phyloP scores from a whole-genome alignment of 257 asterid species.

The Przewalskia tangutica region DNA sequence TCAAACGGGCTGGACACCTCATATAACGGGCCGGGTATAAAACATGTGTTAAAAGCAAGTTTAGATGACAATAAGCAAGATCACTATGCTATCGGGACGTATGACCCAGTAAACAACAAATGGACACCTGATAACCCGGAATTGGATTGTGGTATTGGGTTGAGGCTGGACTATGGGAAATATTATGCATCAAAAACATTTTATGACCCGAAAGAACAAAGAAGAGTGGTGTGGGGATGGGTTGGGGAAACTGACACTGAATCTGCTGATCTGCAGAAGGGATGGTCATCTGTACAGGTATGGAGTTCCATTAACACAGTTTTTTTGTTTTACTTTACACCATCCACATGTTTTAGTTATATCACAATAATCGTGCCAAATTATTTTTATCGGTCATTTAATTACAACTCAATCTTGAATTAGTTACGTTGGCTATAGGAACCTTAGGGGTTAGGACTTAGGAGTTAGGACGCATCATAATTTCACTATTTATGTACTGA shows the following conservation, averaged over 20 bases:
- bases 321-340: not conserved
- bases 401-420: not conserved
- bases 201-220: constrained; percentile 42
- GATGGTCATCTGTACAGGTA: constrained; percentile 76
- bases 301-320: not conserved
- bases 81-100: constrained; percentile 56
- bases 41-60: constrained; percentile 68
- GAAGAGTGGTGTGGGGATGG: constrained; percentile 87
- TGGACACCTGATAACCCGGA: constrained; percentile 67
- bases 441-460: not conserved
- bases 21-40: constrained; percentile 45
- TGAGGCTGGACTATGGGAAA: constrained; percentile 57
- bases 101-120: constrained; percentile 34
- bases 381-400: not conserved
- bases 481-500: not conserved
- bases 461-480: not conserved
- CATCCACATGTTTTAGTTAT: not conserved
- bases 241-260: constrained; percentile 60
- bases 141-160: constrained; percentile 59
- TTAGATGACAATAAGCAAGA: constrained; percentile 51
- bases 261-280: constrained; percentile 42
- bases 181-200: constrained; percentile 78
- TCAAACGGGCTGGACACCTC: constrained; percentile 68
- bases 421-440: not conserved
- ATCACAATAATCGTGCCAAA: not conserved